Conservation (phyloP, 179 eudicot genomes). For the Dionaea muscipula region DNA sequence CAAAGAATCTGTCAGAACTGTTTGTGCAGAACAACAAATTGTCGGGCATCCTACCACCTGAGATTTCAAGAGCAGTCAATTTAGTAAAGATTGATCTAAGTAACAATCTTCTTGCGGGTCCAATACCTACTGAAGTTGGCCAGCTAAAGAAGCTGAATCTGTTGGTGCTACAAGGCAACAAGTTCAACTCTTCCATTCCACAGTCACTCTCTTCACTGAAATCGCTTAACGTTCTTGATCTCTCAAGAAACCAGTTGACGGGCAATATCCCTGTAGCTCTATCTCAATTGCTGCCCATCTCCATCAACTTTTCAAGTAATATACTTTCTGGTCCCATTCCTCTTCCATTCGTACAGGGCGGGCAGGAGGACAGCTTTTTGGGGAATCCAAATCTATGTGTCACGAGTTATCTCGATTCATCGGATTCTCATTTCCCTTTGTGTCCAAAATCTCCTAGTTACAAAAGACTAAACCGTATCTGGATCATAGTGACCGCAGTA, state of each 20-base stretch:
- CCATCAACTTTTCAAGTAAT: conserved; percentile 72
- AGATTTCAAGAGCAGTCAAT: conserved; percentile 44
- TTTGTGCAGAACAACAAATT: conserved; percentile 53
- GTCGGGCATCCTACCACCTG: conserved; percentile 57
- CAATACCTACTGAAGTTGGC: conserved; percentile 68
- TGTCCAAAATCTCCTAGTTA: conserved; percentile 28
- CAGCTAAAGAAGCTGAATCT: conserved; percentile 45
- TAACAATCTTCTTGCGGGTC: conserved; percentile 53
- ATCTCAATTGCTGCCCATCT: conserved; percentile 47
- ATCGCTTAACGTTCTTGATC: conserved; percentile 58
- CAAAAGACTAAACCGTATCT: conserved; percentile 36
- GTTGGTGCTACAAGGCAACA: conserved; percentile 49
- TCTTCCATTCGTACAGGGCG: conserved; percentile 41
- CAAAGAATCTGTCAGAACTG: conserved; percentile 69
- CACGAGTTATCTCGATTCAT: conserved; percentile 27
- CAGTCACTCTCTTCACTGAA: conserved; percentile 42
- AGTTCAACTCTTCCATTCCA: conserved; percentile 60
- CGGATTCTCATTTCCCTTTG: conserved; percentile 34
- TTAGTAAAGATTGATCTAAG: conserved; percentile 78
- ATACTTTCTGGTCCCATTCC: conserved; percentile 76
- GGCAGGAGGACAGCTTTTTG: conserved; percentile 50
- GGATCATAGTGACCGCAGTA: conserved; percentile 47
- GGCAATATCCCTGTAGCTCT: conserved; percentile 58
- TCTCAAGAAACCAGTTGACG: conserved; percentile 50
- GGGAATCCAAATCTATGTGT: conserved; percentile 67